A percentile compares a stretch with the other conserved stretches of the same genome.
These are phyloP conservation scores for Ceratobasidium sp. DNA, from an alignment of 1,284 basidiomycete species.

Conservation along the genomic window DNA sequence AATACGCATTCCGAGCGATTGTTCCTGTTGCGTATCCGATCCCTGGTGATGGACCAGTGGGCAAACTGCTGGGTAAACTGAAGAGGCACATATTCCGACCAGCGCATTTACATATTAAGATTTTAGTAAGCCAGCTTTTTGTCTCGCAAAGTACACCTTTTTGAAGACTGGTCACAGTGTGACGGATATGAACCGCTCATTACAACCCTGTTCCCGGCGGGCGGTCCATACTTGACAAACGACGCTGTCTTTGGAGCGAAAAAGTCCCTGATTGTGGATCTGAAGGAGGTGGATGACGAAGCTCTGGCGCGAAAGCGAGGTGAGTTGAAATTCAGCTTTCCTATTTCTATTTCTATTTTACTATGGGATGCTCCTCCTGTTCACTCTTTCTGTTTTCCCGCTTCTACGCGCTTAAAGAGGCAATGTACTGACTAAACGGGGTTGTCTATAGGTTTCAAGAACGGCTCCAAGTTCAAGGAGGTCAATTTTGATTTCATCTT, in stretches of 20 bases:
- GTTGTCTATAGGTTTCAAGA: slow-evolving; percentile 72
- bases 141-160: background rate
- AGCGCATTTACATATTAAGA: slow-evolving; percentile 81
- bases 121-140: slow-evolving; percentile 59
- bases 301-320: slow-evolving; percentile 77
- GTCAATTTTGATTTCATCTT: slow-evolving; percentile 74
- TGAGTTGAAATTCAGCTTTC: slow-evolving; percentile 65
- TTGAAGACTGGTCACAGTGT: slow-evolving; percentile 55
- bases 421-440: slow-evolving; percentile 67
- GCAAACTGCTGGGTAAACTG: slow-evolving; percentile 69
- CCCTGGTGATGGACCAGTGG: slow-evolving; percentile 84
- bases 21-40: slow-evolving; percentile 86
- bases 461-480: slow-evolving; percentile 71
- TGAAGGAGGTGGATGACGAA: slow-evolving; percentile 37
- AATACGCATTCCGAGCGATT: slow-evolving; percentile 79
- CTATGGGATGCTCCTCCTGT: slow-evolving; percentile 10
- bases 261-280: slow-evolving; percentile 66
- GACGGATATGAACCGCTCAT: slow-evolving; percentile 78
- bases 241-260: slow-evolving; percentile 87
- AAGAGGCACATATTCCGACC: slow-evolving; percentile 83
- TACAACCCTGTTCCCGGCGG: slow-evolving; percentile 81
- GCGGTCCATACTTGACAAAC: slow-evolving; percentile 73
- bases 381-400: background rate
- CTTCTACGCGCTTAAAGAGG: slow-evolving; percentile 55
- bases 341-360: slow-evolving; percentile 46